Conservation (phyloP, 169 alveolate genomes). For the Hepatocystis sp. region DNA sequence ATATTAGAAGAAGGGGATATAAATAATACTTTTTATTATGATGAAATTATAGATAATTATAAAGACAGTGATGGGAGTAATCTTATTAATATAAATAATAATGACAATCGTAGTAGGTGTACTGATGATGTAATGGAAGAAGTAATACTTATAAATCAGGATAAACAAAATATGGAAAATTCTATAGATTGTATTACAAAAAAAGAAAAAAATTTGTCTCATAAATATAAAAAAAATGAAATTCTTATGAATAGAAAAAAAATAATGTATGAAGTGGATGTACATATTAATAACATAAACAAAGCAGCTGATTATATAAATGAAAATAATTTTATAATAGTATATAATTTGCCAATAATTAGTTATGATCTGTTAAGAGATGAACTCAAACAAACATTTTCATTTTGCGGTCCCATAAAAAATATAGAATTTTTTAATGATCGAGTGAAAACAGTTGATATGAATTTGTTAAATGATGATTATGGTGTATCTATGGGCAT, state of each 20-base stretch:
- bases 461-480: constrained; percentile 28
- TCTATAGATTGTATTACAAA: no score
- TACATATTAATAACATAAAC: constrained; percentile 1
- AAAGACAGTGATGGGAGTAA: constrained; percentile 10
- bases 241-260: constrained; percentile 7
- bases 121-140: no score
- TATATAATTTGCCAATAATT: constrained; percentile 44
- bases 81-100: no score
- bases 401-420: constrained; percentile 63
- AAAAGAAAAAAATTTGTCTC: neutral
- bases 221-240: constrained; percentile 3
- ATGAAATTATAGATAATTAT: constrained; percentile 18
- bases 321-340: constrained; percentile 56
- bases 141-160: no score
- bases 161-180: no score
- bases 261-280: constrained; percentile 53
- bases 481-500: no score
- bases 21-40: constrained; percentile 61
- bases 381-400: constrained; percentile 46
- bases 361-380: constrained; percentile 30
- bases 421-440: constrained; percentile 56
- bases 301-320: neutral
- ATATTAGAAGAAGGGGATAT: constrained; percentile 59
- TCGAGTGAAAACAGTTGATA: constrained; percentile 54
- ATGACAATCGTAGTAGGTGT: no score